Evolutionary conservation across 2,329 filamentous ascomycete genomes (phyloP).

Genomic region (Claviceps cyperi): DNA sequence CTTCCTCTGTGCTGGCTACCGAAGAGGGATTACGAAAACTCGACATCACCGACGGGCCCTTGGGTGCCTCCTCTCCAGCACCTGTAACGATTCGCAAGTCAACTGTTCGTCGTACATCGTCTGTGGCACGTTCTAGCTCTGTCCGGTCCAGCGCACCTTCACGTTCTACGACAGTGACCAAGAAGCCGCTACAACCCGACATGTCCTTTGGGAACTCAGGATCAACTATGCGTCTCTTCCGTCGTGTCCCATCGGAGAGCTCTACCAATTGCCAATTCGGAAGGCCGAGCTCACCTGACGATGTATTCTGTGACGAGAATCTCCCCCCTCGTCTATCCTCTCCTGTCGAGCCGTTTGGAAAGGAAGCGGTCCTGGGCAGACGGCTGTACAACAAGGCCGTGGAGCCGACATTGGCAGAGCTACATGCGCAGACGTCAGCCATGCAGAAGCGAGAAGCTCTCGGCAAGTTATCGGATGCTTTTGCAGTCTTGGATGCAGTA

Average conservation of each 20-base stretch:
- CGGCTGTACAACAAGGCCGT: slow-evolving; percentile 69
- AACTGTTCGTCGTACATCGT: slow-evolving; percentile 37
- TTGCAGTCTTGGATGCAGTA: slow-evolving; percentile 66
- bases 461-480: slow-evolving; percentile 70
- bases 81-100: slow-evolving; percentile 43
- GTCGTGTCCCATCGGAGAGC: slow-evolving; percentile 63
- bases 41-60: slow-evolving; percentile 45
- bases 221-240: slow-evolving; percentile 84
- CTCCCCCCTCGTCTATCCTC: slow-evolving; percentile 31
- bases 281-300: slow-evolving; percentile 22
- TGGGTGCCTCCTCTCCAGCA: slow-evolving; percentile 40
- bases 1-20: slow-evolving; percentile 41
- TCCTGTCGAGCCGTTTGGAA: slow-evolving; percentile 46
- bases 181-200: slow-evolving; percentile 73
- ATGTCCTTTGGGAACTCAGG: slow-evolving; percentile 88
- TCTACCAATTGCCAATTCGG: slow-evolving; percentile 29
- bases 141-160: slow-evolving; percentile 27
- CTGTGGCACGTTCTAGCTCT: slow-evolving; percentile 22
- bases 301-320: slow-evolving; percentile 47
- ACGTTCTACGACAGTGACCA: slow-evolving; percentile 32
- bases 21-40: slow-evolving; percentile 47
- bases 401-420: slow-evolving; percentile 70
- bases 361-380: slow-evolving; percentile 71
- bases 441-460: slow-evolving; percentile 67
- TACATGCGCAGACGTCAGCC: slow-evolving; percentile 62